phyloP scores from a whole-genome alignment of 2,329 filamentous ascomycete genomes.

The Lachnellula occidentalis region DNA sequence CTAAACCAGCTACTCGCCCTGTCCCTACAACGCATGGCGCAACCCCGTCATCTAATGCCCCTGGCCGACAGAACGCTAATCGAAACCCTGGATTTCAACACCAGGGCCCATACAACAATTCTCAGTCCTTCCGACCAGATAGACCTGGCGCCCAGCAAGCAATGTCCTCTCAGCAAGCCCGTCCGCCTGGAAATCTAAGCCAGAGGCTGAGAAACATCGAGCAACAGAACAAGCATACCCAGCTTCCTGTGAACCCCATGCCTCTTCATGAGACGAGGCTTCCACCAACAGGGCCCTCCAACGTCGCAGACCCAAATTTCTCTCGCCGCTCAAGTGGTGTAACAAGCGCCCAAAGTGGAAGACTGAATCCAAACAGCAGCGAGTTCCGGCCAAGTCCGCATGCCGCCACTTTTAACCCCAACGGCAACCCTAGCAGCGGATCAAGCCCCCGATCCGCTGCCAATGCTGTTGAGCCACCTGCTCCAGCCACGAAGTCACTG shows the following conservation, averaged over 20 bases:
- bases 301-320: constrained; percentile 47
- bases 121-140: constrained; percentile 32
- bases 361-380: constrained; percentile 60
- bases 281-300: constrained; percentile 69
- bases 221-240: constrained; percentile 21
- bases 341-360: constrained; percentile 47
- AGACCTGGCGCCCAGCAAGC: constrained; percentile 22
- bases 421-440: constrained; percentile 50
- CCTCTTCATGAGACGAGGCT: constrained; percentile 55
- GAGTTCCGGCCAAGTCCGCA: constrained; percentile 85
- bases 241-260: constrained; percentile 18
- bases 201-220: constrained; percentile 26
- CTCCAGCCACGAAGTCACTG: constrained; percentile 41
- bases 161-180: constrained; percentile 17
- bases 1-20: constrained; percentile 33
- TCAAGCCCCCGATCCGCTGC: constrained; percentile 64
- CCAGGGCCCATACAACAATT: constrained; percentile 36
- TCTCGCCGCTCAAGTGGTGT: constrained; percentile 48
- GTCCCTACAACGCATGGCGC: constrained; percentile 43
- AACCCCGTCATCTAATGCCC: constrained; percentile 20
- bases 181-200: constrained; percentile 19
- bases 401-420: constrained; percentile 76
- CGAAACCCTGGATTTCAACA: constrained; percentile 37
- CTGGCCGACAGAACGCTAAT: constrained; percentile 25
- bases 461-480: constrained; percentile 30